These are phyloP conservation scores for Geotrichum klebahnii DNA, from an alignment of 1,139 yeast species.

Conservation along the genomic window DNA sequence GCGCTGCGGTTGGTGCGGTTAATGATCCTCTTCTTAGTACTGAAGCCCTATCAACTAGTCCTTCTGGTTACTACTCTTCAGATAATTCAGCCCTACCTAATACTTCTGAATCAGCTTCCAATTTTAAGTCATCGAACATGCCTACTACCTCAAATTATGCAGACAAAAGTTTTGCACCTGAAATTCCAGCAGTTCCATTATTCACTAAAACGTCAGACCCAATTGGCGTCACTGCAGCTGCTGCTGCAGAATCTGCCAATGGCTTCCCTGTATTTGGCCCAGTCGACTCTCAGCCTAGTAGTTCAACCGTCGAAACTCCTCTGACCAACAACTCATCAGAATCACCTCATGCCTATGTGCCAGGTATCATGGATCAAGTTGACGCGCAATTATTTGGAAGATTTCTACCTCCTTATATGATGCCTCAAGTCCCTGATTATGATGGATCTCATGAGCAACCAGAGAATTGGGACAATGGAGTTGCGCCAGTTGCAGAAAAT, in stretches of 20 bases:
- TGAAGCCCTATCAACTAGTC: background rate
- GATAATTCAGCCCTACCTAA: background rate
- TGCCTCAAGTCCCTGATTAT: slow-evolving; percentile 27
- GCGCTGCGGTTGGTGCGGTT: slow-evolving; percentile 1
- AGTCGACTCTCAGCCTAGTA: background rate
- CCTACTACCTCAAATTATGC: no score
- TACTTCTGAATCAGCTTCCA: background rate
- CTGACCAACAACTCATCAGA: slow-evolving; percentile 1
- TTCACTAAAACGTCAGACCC: background rate
- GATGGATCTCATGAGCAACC: background rate
- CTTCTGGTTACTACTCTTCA: background rate
- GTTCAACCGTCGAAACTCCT: background rate
- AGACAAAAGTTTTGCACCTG: background rate
- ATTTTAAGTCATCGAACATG: no score
- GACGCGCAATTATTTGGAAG: slow-evolving; percentile 82
- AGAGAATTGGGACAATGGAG: background rate
- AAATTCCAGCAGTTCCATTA: background rate
- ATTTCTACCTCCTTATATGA: slow-evolving; percentile 79
- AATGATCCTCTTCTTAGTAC: background rate
- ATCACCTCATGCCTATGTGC: slow-evolving; percentile 46
- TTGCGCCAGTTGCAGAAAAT: no score
- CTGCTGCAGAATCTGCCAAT: slow-evolving; percentile 15
- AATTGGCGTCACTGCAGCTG: slow-evolving; percentile 10
- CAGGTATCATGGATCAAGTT: slow-evolving; percentile 77
- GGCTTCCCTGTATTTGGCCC: slow-evolving; percentile 7